These are phyloP conservation scores for Pseudozyma sp. DNA, from an alignment of 1,284 basidiomycete genomes.

Conservation along the genomic window DNA sequence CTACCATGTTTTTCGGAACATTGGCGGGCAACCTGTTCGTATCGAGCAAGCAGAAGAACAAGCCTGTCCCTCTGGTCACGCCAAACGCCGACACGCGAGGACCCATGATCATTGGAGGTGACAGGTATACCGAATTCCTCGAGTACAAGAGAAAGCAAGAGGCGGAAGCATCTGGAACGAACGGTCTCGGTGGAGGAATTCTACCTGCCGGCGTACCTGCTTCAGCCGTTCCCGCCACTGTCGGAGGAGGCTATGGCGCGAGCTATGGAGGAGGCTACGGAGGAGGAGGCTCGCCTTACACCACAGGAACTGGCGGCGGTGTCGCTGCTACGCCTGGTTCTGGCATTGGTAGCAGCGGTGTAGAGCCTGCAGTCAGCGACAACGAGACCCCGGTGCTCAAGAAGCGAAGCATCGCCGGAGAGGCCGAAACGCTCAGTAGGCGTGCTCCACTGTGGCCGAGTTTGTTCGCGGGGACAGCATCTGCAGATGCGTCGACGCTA, in stretches of 20 bases:
- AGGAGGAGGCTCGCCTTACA: too few relatives aligned
- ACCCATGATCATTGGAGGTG: conserved; percentile 31
- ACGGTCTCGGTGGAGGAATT: not conserved
- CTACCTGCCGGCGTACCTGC: not conserved
- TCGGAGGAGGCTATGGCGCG: not conserved
- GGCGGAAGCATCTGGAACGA: not conserved
- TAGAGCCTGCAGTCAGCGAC: not conserved
- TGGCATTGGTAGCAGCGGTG: not conserved
- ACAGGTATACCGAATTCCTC: conserved; percentile 27
- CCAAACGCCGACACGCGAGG: conserved; percentile 25
- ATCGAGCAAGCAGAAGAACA: conserved; percentile 17
- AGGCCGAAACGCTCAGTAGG: conserved; percentile 1
- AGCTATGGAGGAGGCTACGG: not conserved
- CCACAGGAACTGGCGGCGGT: not conserved
- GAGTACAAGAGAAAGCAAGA: conserved; percentile 12
- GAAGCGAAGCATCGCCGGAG: conserved; percentile 8
- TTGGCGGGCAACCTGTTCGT: conserved; percentile 16
- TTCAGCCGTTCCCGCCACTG: not conserved
- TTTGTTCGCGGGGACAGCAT: not conserved
- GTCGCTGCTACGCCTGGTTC: not conserved
- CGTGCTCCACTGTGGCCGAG: not conserved
- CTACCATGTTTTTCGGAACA: conserved; percentile 34
- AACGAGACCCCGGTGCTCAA: conserved; percentile 14
- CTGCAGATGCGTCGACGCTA: not conserved
- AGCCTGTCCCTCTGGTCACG: conserved; percentile 37